Evolutionary conservation across 352 stramenopile genomes (phyloP).

Genomic region (Globisporangium sylvaticum): DNA sequence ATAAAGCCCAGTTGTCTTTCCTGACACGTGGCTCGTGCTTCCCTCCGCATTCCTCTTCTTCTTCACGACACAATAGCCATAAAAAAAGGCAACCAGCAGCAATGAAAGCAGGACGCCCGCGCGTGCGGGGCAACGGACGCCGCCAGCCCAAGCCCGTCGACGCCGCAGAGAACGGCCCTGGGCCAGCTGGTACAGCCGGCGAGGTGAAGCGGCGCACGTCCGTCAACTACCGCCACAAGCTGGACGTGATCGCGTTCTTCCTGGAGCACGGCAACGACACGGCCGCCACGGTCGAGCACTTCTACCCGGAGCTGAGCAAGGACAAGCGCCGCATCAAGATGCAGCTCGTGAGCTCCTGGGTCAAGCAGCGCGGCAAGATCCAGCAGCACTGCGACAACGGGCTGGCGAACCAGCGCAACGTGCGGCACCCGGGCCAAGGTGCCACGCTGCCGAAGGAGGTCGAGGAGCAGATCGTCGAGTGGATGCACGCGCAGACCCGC

Average conservation of each 20-base stretch:
- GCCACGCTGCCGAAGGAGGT: constrained; percentile 7
- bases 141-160: not conserved
- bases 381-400: constrained; percentile 8
- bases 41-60: not conserved
- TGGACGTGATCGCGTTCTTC: constrained; percentile 12
- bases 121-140: constrained; percentile 8
- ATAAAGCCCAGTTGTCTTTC: too few species aligned
- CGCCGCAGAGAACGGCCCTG: not conserved
- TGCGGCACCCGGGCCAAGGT: constrained; percentile 3
- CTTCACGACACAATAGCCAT: not conserved
- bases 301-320: constrained; percentile 9
- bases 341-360: constrained; percentile 11
- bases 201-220: not conserved
- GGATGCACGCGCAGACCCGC: constrained; percentile 11
- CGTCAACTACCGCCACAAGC: constrained; percentile 13
- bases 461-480: constrained; percentile 14
- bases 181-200: too few species aligned
- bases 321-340: constrained; percentile 10
- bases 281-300: constrained; percentile 9
- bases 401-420: constrained; percentile 6
- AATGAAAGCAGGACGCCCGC: constrained; percentile 9
- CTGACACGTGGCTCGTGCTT: not conserved
- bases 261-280: constrained; percentile 1
- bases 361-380: constrained; percentile 12
- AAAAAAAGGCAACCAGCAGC: not conserved